A percentile compares a stretch with the other conserved stretches of the same genome.
These are phyloP conservation scores for Metschnikowia lochheadii DNA, from an alignment of 805 yeast genomes.

Conservation along the genomic window DNA sequence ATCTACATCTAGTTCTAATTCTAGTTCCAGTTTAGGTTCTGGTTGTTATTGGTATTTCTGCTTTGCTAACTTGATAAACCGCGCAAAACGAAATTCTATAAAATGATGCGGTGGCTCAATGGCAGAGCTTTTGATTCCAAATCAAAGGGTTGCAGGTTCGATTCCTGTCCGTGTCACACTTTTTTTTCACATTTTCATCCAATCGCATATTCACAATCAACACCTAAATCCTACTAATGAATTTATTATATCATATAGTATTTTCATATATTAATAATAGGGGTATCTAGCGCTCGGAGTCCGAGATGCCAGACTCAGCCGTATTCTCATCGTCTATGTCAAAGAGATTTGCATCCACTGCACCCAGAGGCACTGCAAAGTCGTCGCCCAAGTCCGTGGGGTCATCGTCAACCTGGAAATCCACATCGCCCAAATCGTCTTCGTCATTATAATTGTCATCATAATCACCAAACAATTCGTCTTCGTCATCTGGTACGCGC, in stretches of 20 bases:
- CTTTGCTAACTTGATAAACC: too few species aligned
- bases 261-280: too few species aligned
- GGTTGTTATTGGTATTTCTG: too few species aligned
- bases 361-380: conserved; percentile 8
- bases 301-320: conserved; percentile 5
- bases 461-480: conserved; percentile 39
- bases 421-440: conserved; percentile 21
- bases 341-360: conserved; percentile 27
- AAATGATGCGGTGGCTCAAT: conserved; percentile 23
- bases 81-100: background rate
- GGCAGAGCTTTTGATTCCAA: conserved; percentile 25
- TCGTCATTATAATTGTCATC: conserved; percentile 40
- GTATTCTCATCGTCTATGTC: conserved; percentile 26
- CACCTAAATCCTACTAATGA: too few species aligned
- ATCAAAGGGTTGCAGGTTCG: conserved; percentile 25
- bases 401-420: conserved; percentile 21
- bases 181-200: conserved; percentile 4
- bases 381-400: conserved; percentile 16
- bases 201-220: background rate
- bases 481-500: conserved; percentile 39
- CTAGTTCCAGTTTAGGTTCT: too few species aligned
- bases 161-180: conserved; percentile 22
- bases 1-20: too few species aligned
- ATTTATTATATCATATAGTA: too few species aligned
- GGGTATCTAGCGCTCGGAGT: background rate